Base-by-base conservation (phyloP, 1,284 basidiomycete genomes). In the Sporisorium scitamineum region DNA sequence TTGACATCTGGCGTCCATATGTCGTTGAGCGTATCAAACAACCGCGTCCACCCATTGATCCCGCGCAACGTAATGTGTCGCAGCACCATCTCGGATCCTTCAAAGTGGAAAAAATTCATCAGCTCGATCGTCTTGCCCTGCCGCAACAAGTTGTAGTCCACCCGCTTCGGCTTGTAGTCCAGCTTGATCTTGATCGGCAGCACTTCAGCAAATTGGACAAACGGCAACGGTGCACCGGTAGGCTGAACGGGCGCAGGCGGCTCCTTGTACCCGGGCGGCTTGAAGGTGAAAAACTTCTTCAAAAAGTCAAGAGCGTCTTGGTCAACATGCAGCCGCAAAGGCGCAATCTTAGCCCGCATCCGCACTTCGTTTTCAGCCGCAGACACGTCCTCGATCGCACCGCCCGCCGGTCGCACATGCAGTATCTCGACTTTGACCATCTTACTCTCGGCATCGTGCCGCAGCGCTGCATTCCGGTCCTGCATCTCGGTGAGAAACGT, bases 81-180 rank as follows among this genome's bases (percentile, higher is more conserved):
- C 55, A 99, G 87, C 0, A 94, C 96, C 94, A 99, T 98, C 86
- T 97, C 96, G 3, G 96, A 93, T 0, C 94, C 96, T 80, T 99
- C 96, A 80, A 99, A 99, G 86, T 98, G 95, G 91, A 99, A 99
- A 85, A 99, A 98, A 85, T 99, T 99, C 96, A 99, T 98, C 62
- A 99, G 87, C 85, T 99, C 97, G 70, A 97, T 96, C 0, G 94
- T 95, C 84, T 90, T 90, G 14, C 97, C 97, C 79, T 95, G 92
- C 18, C 92, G 90, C 16, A 84, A 54, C 54, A 98, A 87, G 65
- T 90, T 88, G 85, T 97, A 97, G 86, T 99, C 94, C 26, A 99
- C 94, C 5, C 95, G 91, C 68, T 97, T 94, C 51, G 97, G 96
- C 86, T 99, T 99, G 86, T 99, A 99, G 85, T 99, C 96, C 10